phyloP scores from a whole-genome alignment of 2,329 filamentous ascomycete species.

The Cladorrhinum sp. region DNA sequence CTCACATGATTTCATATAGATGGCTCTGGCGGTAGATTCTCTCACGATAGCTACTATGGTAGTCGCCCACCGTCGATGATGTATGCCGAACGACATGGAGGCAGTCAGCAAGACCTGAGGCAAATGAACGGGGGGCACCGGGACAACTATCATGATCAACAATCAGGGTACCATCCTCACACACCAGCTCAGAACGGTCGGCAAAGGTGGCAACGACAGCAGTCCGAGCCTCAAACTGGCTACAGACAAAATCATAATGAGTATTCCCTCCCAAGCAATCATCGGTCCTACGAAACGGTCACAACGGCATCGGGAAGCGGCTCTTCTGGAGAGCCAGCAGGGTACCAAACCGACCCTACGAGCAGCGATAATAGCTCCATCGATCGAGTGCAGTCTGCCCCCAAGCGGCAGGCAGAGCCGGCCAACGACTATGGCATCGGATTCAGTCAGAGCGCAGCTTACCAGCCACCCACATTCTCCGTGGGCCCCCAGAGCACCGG shows the following conservation, averaged over 20 bases:
- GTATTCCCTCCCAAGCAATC: constrained; percentile 60
- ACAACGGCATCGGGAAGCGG: constrained; percentile 73
- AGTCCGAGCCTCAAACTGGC: constrained; percentile 46
- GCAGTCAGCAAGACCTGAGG: constrained; percentile 41
- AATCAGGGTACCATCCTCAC: constrained; percentile 37
- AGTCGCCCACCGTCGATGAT: constrained; percentile 38
- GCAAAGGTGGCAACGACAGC: constrained; percentile 41
- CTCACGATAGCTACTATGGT: constrained; percentile 53
- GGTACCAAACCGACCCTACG: constrained; percentile 78
- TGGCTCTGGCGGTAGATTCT: constrained; percentile 43
- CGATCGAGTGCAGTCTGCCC: constrained; percentile 63
- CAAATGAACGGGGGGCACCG: constrained; percentile 29
- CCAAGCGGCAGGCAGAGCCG: constrained; percentile 50
- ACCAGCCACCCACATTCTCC: constrained; percentile 42
- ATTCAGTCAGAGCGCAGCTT: constrained; percentile 44
- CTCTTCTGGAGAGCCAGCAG: constrained; percentile 69
- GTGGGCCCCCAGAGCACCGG: constrained; percentile 29
- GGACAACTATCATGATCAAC: constrained; percentile 44
- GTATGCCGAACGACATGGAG: constrained; percentile 24
- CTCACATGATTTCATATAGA: constrained; percentile 17
- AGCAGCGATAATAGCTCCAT: constrained; percentile 92
- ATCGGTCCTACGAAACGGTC: constrained; percentile 83
- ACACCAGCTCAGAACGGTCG: constrained; percentile 32
- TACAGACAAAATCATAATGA: constrained; percentile 43
- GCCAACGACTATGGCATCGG: constrained; percentile 64